Conservation (phyloP, 306 rosid genomes). For the Pueraria montana region DNA sequence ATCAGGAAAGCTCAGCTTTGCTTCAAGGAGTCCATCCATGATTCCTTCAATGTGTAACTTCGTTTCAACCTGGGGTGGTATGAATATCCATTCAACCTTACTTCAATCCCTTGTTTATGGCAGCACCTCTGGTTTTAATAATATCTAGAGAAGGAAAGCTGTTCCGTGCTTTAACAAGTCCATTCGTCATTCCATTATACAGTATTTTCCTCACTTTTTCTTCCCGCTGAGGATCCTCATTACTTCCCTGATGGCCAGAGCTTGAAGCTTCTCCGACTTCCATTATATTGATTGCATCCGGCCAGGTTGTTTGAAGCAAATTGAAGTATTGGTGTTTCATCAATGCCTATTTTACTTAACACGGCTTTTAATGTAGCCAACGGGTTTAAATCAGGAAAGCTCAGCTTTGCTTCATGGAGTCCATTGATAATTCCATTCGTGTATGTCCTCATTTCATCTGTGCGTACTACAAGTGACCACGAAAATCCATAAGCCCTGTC, state of each 20-base stretch:
- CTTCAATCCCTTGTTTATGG: background rate
- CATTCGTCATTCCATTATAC: slow-evolving; percentile 5
- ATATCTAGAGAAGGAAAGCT: slow-evolving; percentile 29
- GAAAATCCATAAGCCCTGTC: background rate
- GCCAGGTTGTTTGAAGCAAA: no score
- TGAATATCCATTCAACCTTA: background rate
- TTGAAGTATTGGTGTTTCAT: background rate
- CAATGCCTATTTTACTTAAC: background rate
- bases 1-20: slow-evolving; percentile 7
- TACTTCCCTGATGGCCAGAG: background rate
- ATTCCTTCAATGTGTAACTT: slow-evolving; percentile 10
- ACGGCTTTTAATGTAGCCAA: background rate
- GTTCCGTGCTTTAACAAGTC: slow-evolving; percentile 12
- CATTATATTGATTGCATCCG: no score
- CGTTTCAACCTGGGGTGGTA: background rate
- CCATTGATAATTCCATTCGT: background rate
- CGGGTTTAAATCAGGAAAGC: background rate
- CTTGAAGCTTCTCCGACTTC: background rate
- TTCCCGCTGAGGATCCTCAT: background rate
- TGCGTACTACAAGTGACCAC: background rate
- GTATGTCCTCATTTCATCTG: background rate
- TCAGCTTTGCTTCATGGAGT: background rate
- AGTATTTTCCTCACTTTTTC: background rate
- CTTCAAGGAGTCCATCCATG: slow-evolving; percentile 28
- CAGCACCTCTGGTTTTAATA: background rate